A percentile compares a stretch with the other conserved stretches of the same genome.
Evolutionary conservation across 495 filamentous ascomycete species (phyloP).

Genomic region (Aspergillus affinis): DNA sequence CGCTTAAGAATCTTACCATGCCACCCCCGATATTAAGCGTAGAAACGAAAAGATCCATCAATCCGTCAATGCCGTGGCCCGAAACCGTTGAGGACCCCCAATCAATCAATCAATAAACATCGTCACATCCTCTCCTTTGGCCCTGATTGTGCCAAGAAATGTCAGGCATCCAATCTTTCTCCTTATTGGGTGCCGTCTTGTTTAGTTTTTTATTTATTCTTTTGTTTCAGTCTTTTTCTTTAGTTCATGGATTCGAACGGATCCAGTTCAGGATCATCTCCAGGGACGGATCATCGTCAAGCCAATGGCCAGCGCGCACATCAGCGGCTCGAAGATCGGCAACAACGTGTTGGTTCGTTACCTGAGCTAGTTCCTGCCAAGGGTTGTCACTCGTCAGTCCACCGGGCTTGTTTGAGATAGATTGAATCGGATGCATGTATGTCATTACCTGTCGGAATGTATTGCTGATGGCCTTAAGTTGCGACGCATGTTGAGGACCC

Average conservation of each 20-base stretch:
- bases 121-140: not conserved
- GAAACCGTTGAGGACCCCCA: not conserved
- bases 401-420: not conserved
- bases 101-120: too few relatives aligned
- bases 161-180: not conserved
- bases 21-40: conserved; percentile 12
- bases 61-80: not conserved
- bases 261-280: conserved; percentile 47
- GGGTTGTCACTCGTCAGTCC: too few relatives aligned
- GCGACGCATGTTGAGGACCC: conserved; percentile 53
- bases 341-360: conserved; percentile 68
- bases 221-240: too few relatives aligned
- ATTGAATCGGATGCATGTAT: conserved; percentile 3
- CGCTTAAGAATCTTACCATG: conserved; percentile 16
- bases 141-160: not conserved
- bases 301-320: conserved; percentile 68
- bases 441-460: conserved; percentile 61
- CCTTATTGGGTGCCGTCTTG: not conserved
- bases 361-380: conserved; percentile 62
- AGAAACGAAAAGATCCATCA: not conserved
- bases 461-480: conserved; percentile 58
- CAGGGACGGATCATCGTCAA: conserved; percentile 65
- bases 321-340: conserved; percentile 65
- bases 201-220: not conserved
- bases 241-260: conserved; percentile 30